Evolutionary conservation across 2,329 filamentous ascomycete species (phyloP).

Genomic region (Helotiales sp.): DNA sequence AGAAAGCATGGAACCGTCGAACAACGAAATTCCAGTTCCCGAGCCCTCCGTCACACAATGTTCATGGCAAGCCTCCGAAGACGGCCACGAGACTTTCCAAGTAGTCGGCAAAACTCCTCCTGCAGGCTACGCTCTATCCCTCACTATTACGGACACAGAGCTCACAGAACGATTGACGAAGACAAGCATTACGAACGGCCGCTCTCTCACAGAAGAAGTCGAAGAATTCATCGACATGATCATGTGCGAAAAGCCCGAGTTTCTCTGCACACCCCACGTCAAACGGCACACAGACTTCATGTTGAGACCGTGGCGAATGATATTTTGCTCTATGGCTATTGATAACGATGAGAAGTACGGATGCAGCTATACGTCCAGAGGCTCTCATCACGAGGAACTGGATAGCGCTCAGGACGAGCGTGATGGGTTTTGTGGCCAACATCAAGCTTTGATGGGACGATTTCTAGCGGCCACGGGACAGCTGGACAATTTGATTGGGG

Average conservation of each 20-base stretch:
- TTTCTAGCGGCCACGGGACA: background rate
- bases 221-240: background rate
- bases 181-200: background rate
- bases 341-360: no score
- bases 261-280: no score
- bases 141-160: background rate
- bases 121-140: background rate
- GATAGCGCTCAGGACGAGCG: no score
- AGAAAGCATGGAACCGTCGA: background rate
- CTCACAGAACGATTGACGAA: background rate
- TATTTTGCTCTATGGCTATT: no score
- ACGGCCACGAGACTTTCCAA: background rate
- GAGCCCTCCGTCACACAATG: background rate
- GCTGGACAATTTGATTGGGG: background rate
- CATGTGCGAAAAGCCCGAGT: no score
- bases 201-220: background rate
- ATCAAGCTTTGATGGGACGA: no score
- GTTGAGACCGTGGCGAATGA: no score
- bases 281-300: no score
- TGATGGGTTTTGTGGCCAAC: no score
- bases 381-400: no score
- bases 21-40: background rate
- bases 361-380: no score
- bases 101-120: background rate
- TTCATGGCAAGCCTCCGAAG: background rate